Base-by-base conservation (phyloP, 2,329 filamentous ascomycete genomes). In the Fusarium gaditjirri region DNA sequence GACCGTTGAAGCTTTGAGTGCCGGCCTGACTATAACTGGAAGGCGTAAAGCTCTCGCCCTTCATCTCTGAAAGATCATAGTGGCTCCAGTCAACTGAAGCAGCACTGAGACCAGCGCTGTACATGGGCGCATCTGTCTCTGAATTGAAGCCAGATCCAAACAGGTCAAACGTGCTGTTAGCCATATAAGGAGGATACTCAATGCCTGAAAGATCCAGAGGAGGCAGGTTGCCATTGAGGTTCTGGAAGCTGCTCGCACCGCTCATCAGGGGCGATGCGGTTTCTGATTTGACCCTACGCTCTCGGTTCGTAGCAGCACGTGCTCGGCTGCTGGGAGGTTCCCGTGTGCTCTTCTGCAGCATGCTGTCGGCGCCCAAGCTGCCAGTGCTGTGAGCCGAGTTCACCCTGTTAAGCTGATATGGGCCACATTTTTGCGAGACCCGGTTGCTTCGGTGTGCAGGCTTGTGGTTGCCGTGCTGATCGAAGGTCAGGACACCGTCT, bases 381-480 rank as follows among this genome's bases (percentile, higher is more conserved):
- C 84, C 81, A 62, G 84, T 80, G 80, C 88, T 84, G 80, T 88
- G 86, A 70, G 88, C 83, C 25, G 88, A 88, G 80, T 89, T 88
- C 71, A 87, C 87, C 63, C 89, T 86, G 77, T 83, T 87, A 44
- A 91, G 84, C 65, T 87, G 86, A 73, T 92, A 92, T 25, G 90
- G 89, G 36, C 88, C 88, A 73, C 85, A 87, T 79, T 91, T 90
- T 72, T 91, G 89, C 35, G 88, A 86, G 36, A 86, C 85, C 72
- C 88, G 88, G 75, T 86, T 85, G 79, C 88, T 88, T 81, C 90
- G 90, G 78, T 89, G 85, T 17, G 86, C 83, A 21, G 89, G 87
- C 76, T 89, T 91, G 82, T 90, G 89, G 75, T 91, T 88, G 55
- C 89, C 89, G 75, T 91, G 87, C 72, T 90, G 86, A 76, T 92